Conservation (phyloP, 2,329 filamentous ascomycete genomes). For the Fusarium haematococcum region DNA sequence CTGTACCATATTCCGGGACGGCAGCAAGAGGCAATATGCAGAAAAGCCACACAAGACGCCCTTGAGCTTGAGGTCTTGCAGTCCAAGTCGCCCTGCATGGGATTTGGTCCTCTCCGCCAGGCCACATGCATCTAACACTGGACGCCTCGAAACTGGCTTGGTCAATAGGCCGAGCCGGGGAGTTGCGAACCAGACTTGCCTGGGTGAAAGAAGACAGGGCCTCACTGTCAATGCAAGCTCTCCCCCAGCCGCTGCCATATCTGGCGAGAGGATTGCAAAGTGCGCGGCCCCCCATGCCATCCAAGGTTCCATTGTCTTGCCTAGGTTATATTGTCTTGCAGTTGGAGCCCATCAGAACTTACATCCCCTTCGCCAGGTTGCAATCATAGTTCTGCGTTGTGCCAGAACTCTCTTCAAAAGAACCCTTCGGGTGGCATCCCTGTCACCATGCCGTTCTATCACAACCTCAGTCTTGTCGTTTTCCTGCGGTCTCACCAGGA, state of each 20-base stretch:
- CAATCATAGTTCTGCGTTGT: slow-evolving; percentile 4
- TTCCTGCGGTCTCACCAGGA: slow-evolving; percentile 32
- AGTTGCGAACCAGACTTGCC: slow-evolving; percentile 9
- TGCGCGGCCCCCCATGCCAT: not conserved
- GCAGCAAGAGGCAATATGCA: not conserved
- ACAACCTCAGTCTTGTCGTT: slow-evolving; percentile 11
- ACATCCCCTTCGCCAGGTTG: not conserved
- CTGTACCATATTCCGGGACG: not conserved
- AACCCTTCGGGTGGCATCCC: slow-evolving; percentile 28
- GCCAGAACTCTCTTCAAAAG: slow-evolving; percentile 18
- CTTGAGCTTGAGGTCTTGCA: not conserved
- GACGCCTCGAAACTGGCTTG: slow-evolving; percentile 20
- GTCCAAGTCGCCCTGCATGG: not conserved
- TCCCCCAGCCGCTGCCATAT: not conserved
- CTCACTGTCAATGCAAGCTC: not conserved
- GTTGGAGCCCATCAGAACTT: not conserved
- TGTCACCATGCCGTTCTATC: slow-evolving; percentile 29
- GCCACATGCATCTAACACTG: not conserved
- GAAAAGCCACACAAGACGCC: not conserved
- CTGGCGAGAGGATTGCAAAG: slow-evolving; percentile 5
- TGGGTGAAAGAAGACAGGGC: not conserved
- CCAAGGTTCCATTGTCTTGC: not conserved
- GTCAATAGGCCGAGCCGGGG: slow-evolving; percentile 20
- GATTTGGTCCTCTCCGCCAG: not conserved
- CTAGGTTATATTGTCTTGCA: not conserved